Base-by-base conservation (phyloP, 306 rosid species). In the Alnus glutinosa region DNA sequence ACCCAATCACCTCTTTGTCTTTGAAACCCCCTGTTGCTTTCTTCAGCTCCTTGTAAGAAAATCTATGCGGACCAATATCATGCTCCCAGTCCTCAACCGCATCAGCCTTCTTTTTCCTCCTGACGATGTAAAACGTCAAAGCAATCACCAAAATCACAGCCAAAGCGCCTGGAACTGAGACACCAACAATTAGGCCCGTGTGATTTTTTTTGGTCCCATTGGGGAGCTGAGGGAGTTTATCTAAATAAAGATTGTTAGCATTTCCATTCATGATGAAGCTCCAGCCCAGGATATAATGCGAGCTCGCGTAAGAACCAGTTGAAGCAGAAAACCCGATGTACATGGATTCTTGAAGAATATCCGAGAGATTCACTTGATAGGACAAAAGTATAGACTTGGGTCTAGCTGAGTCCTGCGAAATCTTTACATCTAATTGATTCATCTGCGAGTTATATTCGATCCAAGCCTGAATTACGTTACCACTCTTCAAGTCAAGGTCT, bases 201-300 rank as follows among this genome's bases (percentile, higher is more conserved):
- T 61, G 28, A 15, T 46, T 57, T 72, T 77, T 86, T 28, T 55
- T 55, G 1, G 55, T 13, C 30, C 62, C 8, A 7, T 1, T 16
- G 48, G 89, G 84, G 52, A 90, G 87, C 13, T 73, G 75, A 15
- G 89, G 89, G 54, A 90, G 84, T 28, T 68, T 76, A 16, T 87
- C 72, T 46, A 88, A 74, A 34, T 75, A 5, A 3, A 90, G 85
- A 28, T 86, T 62, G 74, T 83, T 77, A 14, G 90, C 83, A 4
- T 75, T 80, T 44, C 74, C 74, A 69, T 74, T 75, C 48, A 82
- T 18, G n/a, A 67, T 70, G 73, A 83, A 83, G 79, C 48, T 83
- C 86, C 86, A 83, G 39, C 86, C 83, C 44, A 61, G n/a, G 6
- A 83, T 49, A 19, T 83, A 70, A 49, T 83, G 86, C 44, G 75